phyloP scores from a whole-genome alignment of 129 eudicot species.

The Helianthus tuberosus region DNA sequence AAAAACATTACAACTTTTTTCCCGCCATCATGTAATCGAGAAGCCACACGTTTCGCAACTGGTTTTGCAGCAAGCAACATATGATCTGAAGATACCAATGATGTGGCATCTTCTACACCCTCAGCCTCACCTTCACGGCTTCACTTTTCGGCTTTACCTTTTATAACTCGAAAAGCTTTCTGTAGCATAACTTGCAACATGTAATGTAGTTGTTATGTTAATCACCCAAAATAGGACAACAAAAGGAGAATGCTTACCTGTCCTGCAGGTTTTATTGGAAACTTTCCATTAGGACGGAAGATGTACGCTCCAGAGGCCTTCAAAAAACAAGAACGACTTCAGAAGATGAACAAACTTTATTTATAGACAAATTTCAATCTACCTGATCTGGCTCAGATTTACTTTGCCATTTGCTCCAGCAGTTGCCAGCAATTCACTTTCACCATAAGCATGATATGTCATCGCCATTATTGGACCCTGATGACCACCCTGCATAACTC shows the following conservation, averaged over 20 bases:
- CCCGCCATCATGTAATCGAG: no score
- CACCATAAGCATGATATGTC: no score
- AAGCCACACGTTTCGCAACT: no score
- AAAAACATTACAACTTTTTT: no score
- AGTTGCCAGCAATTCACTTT: no score
- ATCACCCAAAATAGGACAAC: slow-evolving; percentile 13
- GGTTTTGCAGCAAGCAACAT: no score
- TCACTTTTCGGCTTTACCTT: slow-evolving; percentile 31
- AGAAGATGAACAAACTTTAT: slow-evolving; percentile 19
- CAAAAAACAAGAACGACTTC: slow-evolving; percentile 33
- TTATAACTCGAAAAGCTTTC: slow-evolving; percentile 57
- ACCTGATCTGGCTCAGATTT: slow-evolving; percentile 53
- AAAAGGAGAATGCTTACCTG: slow-evolving; percentile 47
- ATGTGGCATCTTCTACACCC: no score
- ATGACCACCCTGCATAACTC: no score
- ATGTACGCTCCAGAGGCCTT: slow-evolving; percentile 97
- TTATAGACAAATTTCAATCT: slow-evolving; percentile 23
- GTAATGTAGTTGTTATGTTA: background rate
- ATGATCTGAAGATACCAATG: no score
- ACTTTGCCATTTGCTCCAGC: no score
- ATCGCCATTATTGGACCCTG: no score
- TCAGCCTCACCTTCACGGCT: no score
- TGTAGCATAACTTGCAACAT: slow-evolving; percentile 38
- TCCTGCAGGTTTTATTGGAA: slow-evolving; percentile 53
- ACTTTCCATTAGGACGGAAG: slow-evolving; percentile 83